Conservation (phyloP, 441 rosid species). For the Raphanus hybrid region DNA sequence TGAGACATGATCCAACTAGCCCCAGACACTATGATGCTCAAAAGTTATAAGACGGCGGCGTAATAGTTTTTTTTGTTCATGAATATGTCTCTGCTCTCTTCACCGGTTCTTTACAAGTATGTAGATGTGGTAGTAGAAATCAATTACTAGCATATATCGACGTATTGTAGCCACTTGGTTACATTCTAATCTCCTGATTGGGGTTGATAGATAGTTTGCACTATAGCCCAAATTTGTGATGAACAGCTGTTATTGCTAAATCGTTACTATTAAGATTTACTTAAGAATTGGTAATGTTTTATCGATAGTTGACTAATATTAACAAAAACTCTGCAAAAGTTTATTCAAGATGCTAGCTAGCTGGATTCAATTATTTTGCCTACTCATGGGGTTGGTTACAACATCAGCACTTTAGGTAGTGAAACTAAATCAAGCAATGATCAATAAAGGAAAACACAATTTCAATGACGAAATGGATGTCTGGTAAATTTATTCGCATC, state of each 20-base stretch:
- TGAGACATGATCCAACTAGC: slow-evolving; percentile 37
- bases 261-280: neutral
- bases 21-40: slow-evolving; percentile 32
- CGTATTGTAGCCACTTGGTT: neutral
- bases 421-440: slow-evolving; percentile 8
- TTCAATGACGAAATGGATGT: slow-evolving; percentile 5
- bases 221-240: neutral
- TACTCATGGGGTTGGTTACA: slow-evolving; percentile 38
- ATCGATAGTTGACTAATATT: neutral
- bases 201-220: neutral
- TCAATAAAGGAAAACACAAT: neutral
- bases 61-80: neutral
- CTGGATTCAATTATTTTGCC: slow-evolving; percentile 40
- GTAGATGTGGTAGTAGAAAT: neutral
- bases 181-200: neutral
- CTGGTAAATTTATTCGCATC: neutral
- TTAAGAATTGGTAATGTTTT: neutral
- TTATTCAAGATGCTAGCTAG: slow-evolving; percentile 21
- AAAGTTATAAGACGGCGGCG: slow-evolving; percentile 28
- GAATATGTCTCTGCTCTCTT: neutral
- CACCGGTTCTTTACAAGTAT: neutral
- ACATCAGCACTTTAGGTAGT: slow-evolving; percentile 20
- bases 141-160: neutral
- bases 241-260: neutral
- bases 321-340: neutral